phyloP scores from a whole-genome alignment of 192 early-diverging fungal species.

The Podila epicladia region DNA sequence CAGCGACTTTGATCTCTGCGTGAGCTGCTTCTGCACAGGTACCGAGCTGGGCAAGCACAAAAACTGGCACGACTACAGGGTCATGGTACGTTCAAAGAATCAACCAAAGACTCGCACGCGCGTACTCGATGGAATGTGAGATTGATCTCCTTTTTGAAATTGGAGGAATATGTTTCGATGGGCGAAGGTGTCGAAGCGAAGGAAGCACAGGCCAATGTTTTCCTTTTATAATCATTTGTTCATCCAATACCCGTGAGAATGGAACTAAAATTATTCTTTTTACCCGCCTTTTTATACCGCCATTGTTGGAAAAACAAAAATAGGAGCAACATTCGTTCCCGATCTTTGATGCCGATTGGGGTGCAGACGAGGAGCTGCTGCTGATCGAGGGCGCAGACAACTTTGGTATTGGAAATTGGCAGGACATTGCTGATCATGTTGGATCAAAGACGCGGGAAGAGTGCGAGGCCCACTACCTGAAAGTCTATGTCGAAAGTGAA shows the following conservation, averaged over 20 bases:
- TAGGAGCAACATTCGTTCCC: constrained; percentile 87
- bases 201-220: constrained; percentile 1
- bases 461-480: constrained; percentile 89
- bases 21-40: constrained; percentile 91
- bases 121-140: no score
- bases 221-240: neutral
- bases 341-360: constrained; percentile 92
- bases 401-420: constrained; percentile 98
- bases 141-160: no score
- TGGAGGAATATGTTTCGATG: neutral
- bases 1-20: constrained; percentile 93
- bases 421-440: constrained; percentile 92
- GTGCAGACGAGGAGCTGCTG: constrained; percentile 95
- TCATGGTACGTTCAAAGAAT: constrained; percentile 72
- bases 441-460: constrained; percentile 91
- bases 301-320: neutral
- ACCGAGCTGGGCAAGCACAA: constrained; percentile 83
- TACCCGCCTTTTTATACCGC: no score
- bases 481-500: constrained; percentile 79
- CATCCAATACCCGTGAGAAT: no score
- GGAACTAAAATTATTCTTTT: no score
- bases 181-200: neutral
- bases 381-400: constrained; percentile 92
- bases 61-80: constrained; percentile 88
- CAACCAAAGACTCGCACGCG: no score